A percentile compares a stretch with the other conserved stretches of the same genome.
Conservation (phyloP, 495 filamentous ascomycete species). For the Staphylotrichum longicolle region DNA sequence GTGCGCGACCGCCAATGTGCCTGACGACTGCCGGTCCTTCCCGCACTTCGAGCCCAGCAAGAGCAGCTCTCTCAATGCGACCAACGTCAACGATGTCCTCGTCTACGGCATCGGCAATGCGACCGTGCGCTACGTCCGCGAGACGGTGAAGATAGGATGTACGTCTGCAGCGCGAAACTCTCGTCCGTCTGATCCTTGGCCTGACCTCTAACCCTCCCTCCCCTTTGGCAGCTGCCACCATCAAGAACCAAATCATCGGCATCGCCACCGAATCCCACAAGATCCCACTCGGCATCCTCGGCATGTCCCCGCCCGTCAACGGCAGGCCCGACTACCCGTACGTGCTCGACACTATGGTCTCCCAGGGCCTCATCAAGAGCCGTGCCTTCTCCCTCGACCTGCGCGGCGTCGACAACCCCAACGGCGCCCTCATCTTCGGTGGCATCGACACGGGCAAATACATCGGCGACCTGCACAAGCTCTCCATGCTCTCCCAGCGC, state of each 20-base stretch:
- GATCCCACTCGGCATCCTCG: slow-evolving; percentile 66
- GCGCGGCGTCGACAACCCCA: slow-evolving; percentile 44
- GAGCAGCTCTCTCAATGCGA: slow-evolving; percentile 34
- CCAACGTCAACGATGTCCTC: slow-evolving; percentile 28
- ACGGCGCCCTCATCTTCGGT: slow-evolving; percentile 75
- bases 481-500: slow-evolving; percentile 42
- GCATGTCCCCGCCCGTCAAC: slow-evolving; percentile 58
- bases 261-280: slow-evolving; percentile 37
- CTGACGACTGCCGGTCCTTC: slow-evolving; percentile 29
- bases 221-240: slow-evolving; percentile 31
- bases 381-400: slow-evolving; percentile 72
- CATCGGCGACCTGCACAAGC: slow-evolving; percentile 53
- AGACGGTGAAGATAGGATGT: slow-evolving; percentile 43
- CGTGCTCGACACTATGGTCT: slow-evolving; percentile 61
- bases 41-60: slow-evolving; percentile 35
- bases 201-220: background rate
- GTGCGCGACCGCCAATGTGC: slow-evolving; percentile 32
- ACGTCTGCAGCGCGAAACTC: slow-evolving; percentile 1
- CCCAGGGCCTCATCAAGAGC: slow-evolving; percentile 61
- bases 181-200: background rate
- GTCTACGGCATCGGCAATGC: slow-evolving; percentile 43
- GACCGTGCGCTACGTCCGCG: slow-evolving; percentile 40
- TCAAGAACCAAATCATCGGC: slow-evolving; percentile 44
- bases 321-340: slow-evolving; percentile 59
- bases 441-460: slow-evolving; percentile 72